phyloP scores from a whole-genome alignment of 345 rosid genomes.

The Arabidopsis suecica region DNA sequence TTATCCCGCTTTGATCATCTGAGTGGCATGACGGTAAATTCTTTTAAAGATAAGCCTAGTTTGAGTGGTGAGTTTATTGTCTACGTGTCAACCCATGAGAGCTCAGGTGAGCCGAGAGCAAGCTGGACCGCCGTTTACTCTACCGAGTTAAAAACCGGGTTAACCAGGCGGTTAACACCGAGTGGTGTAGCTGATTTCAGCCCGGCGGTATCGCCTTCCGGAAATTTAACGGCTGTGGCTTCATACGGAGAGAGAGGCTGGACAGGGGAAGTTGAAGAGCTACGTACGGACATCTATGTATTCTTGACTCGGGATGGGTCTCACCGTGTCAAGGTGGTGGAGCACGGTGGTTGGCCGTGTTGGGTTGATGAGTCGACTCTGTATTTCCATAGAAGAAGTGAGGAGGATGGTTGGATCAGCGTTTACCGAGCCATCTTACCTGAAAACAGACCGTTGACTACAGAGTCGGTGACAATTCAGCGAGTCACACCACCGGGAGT shows the following conservation, averaged over 20 bases:
- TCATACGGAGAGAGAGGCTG: slow-evolving; percentile 75
- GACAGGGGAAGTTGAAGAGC: slow-evolving; percentile 78
- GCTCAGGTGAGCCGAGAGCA: slow-evolving; percentile 64
- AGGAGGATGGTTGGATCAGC: slow-evolving; percentile 74
- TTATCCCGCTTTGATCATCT: slow-evolving; percentile 39
- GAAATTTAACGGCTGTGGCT: slow-evolving; percentile 73
- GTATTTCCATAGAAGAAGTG: slow-evolving; percentile 74
- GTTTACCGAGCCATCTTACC: slow-evolving; percentile 66
- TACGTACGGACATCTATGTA: slow-evolving; percentile 72
- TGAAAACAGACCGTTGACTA: slow-evolving; percentile 39
- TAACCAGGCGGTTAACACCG: slow-evolving; percentile 75
- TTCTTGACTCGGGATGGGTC: slow-evolving; percentile 81
- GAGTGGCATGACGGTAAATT: slow-evolving; percentile 51
- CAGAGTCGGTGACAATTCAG: slow-evolving; percentile 53
- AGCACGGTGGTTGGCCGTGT: slow-evolving; percentile 92
- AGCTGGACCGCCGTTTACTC: slow-evolving; percentile 89
- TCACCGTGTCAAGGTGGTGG: slow-evolving; percentile 70
- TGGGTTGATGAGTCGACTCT: slow-evolving; percentile 82
- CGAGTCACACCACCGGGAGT: slow-evolving; percentile 84
- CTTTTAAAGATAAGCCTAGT: slow-evolving; percentile 77
- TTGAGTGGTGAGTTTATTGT: slow-evolving; percentile 60
- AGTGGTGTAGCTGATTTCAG: slow-evolving; percentile 72
- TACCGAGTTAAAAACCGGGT: slow-evolving; percentile 60
- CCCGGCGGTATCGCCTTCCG: slow-evolving; percentile 87
- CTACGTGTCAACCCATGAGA: slow-evolving; percentile 84